phyloP scores from a whole-genome alignment of 108 stramenopile species.

The Thalassiosira profunda region DNA sequence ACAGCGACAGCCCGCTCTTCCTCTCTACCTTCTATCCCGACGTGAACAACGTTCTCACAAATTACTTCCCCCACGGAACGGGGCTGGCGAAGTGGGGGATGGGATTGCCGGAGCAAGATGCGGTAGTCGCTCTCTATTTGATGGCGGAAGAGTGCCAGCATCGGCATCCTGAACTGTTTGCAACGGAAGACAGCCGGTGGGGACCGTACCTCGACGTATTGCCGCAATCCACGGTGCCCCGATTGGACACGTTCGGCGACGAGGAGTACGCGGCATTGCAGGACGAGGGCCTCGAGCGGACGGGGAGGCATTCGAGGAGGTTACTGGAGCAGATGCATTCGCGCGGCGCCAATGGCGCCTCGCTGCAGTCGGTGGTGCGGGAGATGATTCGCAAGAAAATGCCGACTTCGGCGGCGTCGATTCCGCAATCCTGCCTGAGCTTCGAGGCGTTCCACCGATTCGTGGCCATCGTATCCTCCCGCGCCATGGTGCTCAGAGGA shows the following conservation, averaged over 20 bases:
- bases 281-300: slow-evolving; percentile 16
- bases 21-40: slow-evolving; percentile 1
- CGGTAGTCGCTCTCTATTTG: slow-evolving; percentile 39
- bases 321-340: slow-evolving; percentile 12
- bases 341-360: background rate
- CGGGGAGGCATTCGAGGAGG: slow-evolving; percentile 22
- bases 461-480: slow-evolving; percentile 59
- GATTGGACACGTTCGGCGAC: slow-evolving; percentile 51
- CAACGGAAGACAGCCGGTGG: slow-evolving; percentile 10
- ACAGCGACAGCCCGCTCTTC: slow-evolving; percentile 1
- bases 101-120: slow-evolving; percentile 51
- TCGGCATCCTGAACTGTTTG: background rate
- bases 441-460: slow-evolving; percentile 59
- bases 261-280: slow-evolving; percentile 30
- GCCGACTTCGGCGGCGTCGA: background rate
- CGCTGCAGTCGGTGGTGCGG: slow-evolving; percentile 9
- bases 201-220: slow-evolving; percentile 43
- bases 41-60: slow-evolving; percentile 6
- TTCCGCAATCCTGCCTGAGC: slow-evolving; percentile 20
- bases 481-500: slow-evolving; percentile 79
- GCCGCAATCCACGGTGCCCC: slow-evolving; percentile 22
- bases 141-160: slow-evolving; percentile 46
- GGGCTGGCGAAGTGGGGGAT: slow-evolving; percentile 33
- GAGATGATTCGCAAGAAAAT: slow-evolving; percentile 28
- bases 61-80: background rate